A percentile compares a stretch with the other conserved stretches of the same genome.
Evolutionary conservation across 2,329 filamentous ascomycete species (phyloP).

Genomic region (Alternaria sp.): DNA sequence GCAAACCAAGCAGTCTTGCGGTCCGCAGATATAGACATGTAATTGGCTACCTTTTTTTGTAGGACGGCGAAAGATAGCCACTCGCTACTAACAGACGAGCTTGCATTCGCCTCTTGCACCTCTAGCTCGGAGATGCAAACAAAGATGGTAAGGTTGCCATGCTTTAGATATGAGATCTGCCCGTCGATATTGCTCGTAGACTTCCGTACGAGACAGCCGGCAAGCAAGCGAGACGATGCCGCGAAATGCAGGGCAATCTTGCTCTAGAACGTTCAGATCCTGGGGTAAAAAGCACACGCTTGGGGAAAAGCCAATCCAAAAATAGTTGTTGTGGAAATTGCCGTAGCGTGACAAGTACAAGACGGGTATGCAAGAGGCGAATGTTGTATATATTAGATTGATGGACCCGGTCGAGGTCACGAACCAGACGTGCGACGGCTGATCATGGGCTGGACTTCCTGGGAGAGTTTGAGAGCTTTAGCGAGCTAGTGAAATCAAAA

Average conservation of each 20-base stretch:
- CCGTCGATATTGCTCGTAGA: conserved; percentile 32
- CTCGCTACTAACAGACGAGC: conserved; percentile 20
- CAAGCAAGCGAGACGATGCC: conserved; percentile 7
- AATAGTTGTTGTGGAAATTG: conserved; percentile 28
- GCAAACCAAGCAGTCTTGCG: conserved; percentile 24
- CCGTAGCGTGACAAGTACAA: conserved; percentile 24
- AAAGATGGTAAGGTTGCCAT: conserved; percentile 28
- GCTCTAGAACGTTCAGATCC: conserved; percentile 37
- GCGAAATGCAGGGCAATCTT: conserved; percentile 11
- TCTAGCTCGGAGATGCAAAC: conserved; percentile 16
- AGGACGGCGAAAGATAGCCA: conserved; percentile 24
- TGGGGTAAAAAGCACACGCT: conserved; percentile 17
- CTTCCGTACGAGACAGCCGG: conserved; percentile 22
- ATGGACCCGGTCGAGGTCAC: conserved; percentile 39
- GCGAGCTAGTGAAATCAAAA: conserved; percentile 32
- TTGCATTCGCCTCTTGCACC: conserved; percentile 14
- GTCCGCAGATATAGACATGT: conserved; percentile 14
- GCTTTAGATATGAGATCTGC: conserved; percentile 20
- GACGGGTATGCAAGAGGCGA: conserved; percentile 16
- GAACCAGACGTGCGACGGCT: conserved; percentile 27
- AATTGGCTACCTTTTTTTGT: conserved; percentile 19
- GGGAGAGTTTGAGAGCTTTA: conserved; percentile 26
- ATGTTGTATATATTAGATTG: conserved; percentile 44
- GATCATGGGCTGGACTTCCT: conserved; percentile 30
- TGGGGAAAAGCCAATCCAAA: conserved; percentile 22